Percentiles rank a stretch among this genome's conserved stretches.
Conservation (phyloP, 1,139 yeast species). For the Pichia norvegensis region DNA sequence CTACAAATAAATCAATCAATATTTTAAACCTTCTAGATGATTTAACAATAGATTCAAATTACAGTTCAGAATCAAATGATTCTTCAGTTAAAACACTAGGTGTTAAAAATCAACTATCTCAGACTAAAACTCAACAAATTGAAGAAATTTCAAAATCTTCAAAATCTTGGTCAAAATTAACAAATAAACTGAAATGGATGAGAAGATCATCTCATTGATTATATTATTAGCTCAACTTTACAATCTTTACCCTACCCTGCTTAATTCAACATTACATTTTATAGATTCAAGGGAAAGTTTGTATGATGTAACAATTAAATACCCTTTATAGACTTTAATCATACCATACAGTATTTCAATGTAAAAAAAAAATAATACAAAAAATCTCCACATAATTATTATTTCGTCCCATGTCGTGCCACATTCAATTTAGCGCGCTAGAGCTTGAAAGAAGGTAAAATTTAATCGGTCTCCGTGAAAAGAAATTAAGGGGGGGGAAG, state of each 20-base stretch:
- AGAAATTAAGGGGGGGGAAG: too few species aligned
- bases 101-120: not conserved
- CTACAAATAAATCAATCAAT: not conserved
- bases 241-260: too few species aligned
- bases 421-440: too few species aligned
- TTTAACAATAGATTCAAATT: not conserved
- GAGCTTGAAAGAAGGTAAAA: too few species aligned
- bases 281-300: too few species aligned
- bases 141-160: too few species aligned
- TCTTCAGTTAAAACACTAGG: not conserved
- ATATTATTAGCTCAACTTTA: too few species aligned
- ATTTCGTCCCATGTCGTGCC: too few species aligned
- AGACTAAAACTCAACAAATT: not conserved
- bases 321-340: not conserved
- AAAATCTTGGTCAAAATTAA: constrained; percentile 24
- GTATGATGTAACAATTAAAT: not conserved
- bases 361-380: too few species aligned
- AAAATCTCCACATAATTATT: too few species aligned
- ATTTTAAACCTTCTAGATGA: not conserved
- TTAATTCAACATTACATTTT: too few species aligned
- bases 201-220: constrained; percentile 22
- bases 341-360: not conserved
- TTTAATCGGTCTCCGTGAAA: too few species aligned
- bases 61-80: not conserved
- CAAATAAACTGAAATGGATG: constrained; percentile 26